phyloP scores from a whole-genome alignment of 2,329 filamentous ascomycete genomes.

The Lasiodiplodia citricola region DNA sequence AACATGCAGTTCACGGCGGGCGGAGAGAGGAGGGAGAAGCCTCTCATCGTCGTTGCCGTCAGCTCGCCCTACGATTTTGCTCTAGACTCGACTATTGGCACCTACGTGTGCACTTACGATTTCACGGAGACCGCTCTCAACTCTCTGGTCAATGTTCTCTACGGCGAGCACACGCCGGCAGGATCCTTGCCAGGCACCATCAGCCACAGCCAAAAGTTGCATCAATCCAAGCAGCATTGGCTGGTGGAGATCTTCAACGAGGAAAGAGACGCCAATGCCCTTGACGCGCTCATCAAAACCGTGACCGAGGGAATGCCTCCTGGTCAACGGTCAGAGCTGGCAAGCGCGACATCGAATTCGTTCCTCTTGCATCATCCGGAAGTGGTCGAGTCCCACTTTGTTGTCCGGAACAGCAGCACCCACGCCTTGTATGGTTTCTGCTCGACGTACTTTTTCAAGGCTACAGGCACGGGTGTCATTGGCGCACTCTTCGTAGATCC shows the following conservation, averaged over 20 bases:
- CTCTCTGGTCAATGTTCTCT: conserved; percentile 80
- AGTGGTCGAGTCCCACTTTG: conserved; percentile 83
- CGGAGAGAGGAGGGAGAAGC: conserved; percentile 77
- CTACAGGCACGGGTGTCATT: conserved; percentile 74
- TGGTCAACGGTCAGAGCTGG: conserved; percentile 70
- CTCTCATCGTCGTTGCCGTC: conserved; percentile 87
- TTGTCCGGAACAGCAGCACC: conserved; percentile 92
- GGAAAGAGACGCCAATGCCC: conserved; percentile 72
- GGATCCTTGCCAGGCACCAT: conserved; percentile 72
- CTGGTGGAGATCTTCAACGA: conserved; percentile 88
- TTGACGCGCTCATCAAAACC: conserved; percentile 76
- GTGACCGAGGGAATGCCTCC: conserved; percentile 70
- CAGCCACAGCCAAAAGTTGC: conserved; percentile 82
- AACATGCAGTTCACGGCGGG: conserved; percentile 74
- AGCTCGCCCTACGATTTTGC: conserved; percentile 97
- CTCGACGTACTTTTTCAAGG: conserved; percentile 80
- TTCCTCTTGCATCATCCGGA: conserved; percentile 75
- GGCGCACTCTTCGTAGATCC: conserved; percentile 92
- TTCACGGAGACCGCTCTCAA: conserved; percentile 92
- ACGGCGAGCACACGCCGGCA: conserved; percentile 70
- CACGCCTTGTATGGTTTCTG: conserved; percentile 91
- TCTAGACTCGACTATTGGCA: conserved; percentile 87
- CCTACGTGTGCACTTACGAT: conserved; percentile 94
- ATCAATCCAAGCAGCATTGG: conserved; percentile 93
- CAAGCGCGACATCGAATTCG: conserved; percentile 71